A percentile compares a stretch with the other conserved stretches of the same genome.
Conservation (phyloP, 2,329 filamentous ascomycete species). For the Neospermospora avenae region DNA sequence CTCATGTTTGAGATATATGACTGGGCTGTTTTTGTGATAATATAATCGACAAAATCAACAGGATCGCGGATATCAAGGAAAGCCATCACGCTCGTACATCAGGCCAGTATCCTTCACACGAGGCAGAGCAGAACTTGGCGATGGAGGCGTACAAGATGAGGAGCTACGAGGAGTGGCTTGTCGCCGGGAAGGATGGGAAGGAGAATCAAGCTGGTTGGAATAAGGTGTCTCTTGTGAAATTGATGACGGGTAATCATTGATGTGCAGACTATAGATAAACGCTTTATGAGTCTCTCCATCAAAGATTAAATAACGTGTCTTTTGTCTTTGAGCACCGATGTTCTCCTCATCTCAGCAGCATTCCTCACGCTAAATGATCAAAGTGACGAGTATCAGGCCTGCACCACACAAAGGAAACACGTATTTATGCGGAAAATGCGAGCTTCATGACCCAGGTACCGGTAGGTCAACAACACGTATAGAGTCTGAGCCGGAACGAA, state of each 20-base stretch:
- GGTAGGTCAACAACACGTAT: no score
- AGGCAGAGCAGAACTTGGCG: conserved; percentile 12
- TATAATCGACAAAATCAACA: neutral
- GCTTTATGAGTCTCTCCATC: no score
- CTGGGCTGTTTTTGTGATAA: neutral
- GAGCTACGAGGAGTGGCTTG: conserved; percentile 20
- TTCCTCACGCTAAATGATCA: no score
- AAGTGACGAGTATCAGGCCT: no score
- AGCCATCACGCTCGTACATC: conserved; percentile 11
- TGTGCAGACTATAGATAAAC: neutral
- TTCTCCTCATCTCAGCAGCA: no score
- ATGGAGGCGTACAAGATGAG: conserved; percentile 18
- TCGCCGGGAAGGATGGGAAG: neutral
- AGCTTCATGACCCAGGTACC: no score
- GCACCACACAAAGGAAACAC: no score
- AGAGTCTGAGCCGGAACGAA: no score
- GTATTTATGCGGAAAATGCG: no score
- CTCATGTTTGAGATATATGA: neutral
- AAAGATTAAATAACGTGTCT: no score
- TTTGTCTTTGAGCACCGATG: neutral
- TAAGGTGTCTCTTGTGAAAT: conserved; percentile 14
- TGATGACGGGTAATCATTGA: conserved; percentile 11
- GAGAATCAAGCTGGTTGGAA: conserved; percentile 13
- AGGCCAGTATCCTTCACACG: conserved; percentile 13
- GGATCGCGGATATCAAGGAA: conserved; percentile 11